A percentile compares a stretch with the other conserved stretches of the same genome.
Conservation (phyloP, 164 flowering plant genomes). For the Saururus chinensis region DNA sequence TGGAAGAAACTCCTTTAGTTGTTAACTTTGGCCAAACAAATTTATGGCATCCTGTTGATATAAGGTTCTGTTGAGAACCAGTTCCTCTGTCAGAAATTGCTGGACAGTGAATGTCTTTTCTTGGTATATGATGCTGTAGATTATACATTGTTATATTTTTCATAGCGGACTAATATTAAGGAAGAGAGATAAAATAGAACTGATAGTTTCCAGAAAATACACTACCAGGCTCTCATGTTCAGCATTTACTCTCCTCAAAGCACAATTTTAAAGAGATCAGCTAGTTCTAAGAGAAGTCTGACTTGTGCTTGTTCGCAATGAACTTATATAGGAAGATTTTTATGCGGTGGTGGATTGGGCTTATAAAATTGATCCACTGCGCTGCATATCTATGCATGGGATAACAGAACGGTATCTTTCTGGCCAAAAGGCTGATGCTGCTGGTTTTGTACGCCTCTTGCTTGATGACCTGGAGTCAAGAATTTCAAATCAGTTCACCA, state of each 20-base stretch:
- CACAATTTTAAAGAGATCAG: not conserved
- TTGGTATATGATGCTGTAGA: no score
- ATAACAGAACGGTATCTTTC: conserved; percentile 89
- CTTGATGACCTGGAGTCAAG: conserved; percentile 90
- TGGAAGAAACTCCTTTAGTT: no score
- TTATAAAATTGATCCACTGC: conserved; percentile 91
- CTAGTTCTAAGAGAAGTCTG: not conserved
- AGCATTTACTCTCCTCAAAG: not conserved
- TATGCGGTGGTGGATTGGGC: conserved; percentile 99
- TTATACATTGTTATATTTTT: no score
- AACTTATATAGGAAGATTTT: conserved; percentile 68
- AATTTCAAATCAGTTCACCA: conserved; percentile 71
- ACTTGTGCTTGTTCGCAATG: not conserved
- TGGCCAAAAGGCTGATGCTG: conserved; percentile 98
- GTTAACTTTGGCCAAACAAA: no score
- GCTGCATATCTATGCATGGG: conserved; percentile 99
- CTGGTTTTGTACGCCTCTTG: conserved; percentile 92
- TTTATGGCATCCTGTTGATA: no score
- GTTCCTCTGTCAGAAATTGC: no score
- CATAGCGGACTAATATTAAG: no score
- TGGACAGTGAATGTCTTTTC: no score
- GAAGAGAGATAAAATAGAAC: no score
- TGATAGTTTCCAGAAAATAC: no score
- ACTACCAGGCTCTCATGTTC: no score
- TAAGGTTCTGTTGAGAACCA: no score